Evolutionary conservation across 192 early-diverging fungal genomes (phyloP).

Genomic region (Podila epicladia): DNA sequence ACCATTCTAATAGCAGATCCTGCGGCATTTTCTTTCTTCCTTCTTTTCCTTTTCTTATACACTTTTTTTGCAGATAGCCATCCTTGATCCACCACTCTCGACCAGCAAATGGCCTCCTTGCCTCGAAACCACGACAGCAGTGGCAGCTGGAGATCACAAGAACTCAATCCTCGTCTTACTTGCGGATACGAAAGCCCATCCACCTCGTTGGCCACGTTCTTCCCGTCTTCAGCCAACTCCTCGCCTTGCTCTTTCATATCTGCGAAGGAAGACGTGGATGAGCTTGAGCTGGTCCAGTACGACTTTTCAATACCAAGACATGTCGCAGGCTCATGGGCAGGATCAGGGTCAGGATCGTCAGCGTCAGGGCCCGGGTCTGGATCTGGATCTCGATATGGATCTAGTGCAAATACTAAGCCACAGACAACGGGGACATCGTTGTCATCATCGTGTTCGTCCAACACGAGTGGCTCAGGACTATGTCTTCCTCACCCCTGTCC

Average conservation of each 20-base stretch:
- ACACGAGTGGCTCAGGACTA: too few species aligned
- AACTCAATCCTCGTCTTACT: neutral
- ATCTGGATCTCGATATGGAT: too few species aligned
- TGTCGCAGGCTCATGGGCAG: too few species aligned
- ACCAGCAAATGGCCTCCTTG: neutral
- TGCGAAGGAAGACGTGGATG: constrained; percentile 17
- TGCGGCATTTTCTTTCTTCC: too few species aligned
- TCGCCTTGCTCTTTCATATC: constrained; percentile 41
- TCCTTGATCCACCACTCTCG: neutral
- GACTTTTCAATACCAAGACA: neutral
- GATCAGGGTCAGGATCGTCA: neutral
- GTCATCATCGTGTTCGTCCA: too few species aligned
- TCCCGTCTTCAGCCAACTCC: constrained; percentile 27
- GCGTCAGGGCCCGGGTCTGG: neutral
- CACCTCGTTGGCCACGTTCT: neutral
- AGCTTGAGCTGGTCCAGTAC: neutral
- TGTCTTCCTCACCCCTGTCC: neutral
- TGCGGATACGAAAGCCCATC: neutral
- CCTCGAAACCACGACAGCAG: constrained; percentile 1
- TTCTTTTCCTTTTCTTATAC: neutral
- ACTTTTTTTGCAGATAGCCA: neutral
- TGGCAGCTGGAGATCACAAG: neutral
- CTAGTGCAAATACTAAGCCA: too few species aligned
- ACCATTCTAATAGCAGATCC: too few species aligned
- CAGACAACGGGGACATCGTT: too few species aligned